Conservation (phyloP, 2,329 filamentous ascomycete species). For the Elsinoe batatas region DNA sequence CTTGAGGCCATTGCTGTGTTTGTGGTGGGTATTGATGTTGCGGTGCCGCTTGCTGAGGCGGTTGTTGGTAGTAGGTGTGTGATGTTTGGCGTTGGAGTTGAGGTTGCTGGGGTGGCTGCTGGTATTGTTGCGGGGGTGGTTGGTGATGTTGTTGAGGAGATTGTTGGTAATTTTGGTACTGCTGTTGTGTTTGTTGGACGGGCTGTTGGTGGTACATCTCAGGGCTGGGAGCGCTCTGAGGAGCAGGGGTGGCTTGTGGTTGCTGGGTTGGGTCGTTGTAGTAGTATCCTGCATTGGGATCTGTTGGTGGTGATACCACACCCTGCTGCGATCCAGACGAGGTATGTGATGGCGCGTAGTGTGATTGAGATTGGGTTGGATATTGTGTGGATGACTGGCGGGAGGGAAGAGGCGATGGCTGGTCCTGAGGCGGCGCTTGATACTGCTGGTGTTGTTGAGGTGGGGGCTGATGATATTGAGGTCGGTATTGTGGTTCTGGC, state of each 20-base stretch:
- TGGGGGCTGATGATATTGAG: conserved; percentile 26
- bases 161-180: conserved; percentile 18
- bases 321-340: conserved; percentile 22
- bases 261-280: conserved; percentile 34
- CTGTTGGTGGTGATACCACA: conserved; percentile 29
- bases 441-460: conserved; percentile 16
- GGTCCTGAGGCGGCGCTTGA: conserved; percentile 20
- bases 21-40: conserved; percentile 17
- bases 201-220: conserved; percentile 28
- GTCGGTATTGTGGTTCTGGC: conserved; percentile 21
- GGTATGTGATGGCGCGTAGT: conserved; percentile 27
- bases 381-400: conserved; percentile 24
- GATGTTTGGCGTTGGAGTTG: conserved; percentile 21
- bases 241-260: conserved; percentile 17
- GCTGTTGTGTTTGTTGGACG: conserved; percentile 22
- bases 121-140: conserved; percentile 21
- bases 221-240: conserved; percentile 22
- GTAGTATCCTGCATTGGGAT: conserved; percentile 51
- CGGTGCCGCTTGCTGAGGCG: conserved; percentile 15
- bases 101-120: conserved; percentile 16
- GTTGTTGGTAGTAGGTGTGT: conserved; percentile 17
- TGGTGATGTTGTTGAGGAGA: conserved; percentile 13
- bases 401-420: conserved; percentile 26
- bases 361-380: conserved; percentile 25
- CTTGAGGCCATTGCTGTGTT: conserved; percentile 26